A percentile compares a stretch with the other conserved stretches of the same genome.
These are phyloP conservation scores for Rhynchospora breviuscula DNA, from an alignment of 176 grass and related monocot species.

Conservation along the genomic window DNA sequence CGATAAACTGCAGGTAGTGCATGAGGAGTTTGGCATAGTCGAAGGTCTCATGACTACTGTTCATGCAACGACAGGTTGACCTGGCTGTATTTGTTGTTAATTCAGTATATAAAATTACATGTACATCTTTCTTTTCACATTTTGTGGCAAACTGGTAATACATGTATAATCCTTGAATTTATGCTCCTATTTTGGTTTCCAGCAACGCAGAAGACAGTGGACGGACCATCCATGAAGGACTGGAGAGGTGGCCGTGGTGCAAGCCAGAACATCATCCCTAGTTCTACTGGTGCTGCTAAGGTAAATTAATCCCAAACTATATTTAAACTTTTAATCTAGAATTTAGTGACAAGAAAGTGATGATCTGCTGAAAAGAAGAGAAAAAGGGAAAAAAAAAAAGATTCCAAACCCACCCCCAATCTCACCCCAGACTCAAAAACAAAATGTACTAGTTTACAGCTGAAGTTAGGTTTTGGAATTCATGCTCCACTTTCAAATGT, in stretches of 20 bases:
- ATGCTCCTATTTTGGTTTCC: constrained; percentile 6
- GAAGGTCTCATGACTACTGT: constrained; percentile 99
- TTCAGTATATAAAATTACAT: background rate
- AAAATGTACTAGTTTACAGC: too few relatives aligned
- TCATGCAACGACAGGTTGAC: constrained; percentile 92
- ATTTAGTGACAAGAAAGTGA: background rate
- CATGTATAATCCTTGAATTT: background rate
- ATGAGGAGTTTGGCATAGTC: constrained; percentile 95
- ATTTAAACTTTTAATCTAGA: background rate
- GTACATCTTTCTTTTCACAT: background rate
- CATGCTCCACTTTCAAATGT: background rate
- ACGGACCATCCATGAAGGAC: constrained; percentile 92
- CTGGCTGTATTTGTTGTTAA: constrained; percentile 23
- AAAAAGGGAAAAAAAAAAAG: too few relatives aligned
- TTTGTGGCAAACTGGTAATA: background rate
- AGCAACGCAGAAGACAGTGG: constrained; percentile 99
- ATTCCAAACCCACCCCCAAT: too few relatives aligned
- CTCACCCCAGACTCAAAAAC: too few relatives aligned
- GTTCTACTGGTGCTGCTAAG: constrained; percentile 99
- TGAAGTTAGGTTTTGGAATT: background rate
- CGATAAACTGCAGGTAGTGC: constrained; percentile 63
- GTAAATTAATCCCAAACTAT: constrained; percentile 28
- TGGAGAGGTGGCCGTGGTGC: constrained; percentile 98
- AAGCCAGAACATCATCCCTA: constrained; percentile 97
- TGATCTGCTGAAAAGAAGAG: background rate